Evolutionary conservation across 2,329 filamentous ascomycete species (phyloP).

Genomic region (Diplodia intermedia): DNA sequence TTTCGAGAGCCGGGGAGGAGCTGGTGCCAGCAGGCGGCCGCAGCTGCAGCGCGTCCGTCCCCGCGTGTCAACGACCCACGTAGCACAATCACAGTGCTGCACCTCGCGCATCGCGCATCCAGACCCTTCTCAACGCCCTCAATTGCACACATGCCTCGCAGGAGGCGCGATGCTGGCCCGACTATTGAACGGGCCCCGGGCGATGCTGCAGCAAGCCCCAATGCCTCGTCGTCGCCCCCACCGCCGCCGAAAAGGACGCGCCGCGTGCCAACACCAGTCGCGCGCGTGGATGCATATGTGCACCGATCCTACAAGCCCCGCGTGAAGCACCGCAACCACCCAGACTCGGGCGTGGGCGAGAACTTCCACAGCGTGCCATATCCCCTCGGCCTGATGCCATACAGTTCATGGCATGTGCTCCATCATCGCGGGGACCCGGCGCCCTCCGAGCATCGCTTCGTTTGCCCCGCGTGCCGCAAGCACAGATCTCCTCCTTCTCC

Average conservation of each 20-base stretch:
- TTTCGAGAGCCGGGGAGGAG: conserved; percentile 24
- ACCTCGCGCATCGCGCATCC: conserved; percentile 16
- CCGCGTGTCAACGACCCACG: conserved; percentile 17
- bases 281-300: conserved; percentile 16
- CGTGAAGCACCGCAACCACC: conserved; percentile 37
- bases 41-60: conserved; percentile 22
- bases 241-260: conserved; percentile 11
- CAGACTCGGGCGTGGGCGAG: conserved; percentile 37
- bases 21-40: conserved; percentile 30
- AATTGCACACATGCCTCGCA: conserved; percentile 13
- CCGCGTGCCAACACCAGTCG: not conserved
- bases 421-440: conserved; percentile 34
- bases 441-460: conserved; percentile 31
- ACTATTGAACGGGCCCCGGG: not conserved
- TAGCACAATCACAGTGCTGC: conserved; percentile 8
- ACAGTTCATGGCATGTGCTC: conserved; percentile 39
- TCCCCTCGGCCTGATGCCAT: conserved; percentile 39
- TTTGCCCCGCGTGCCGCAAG: conserved; percentile 36
- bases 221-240: conserved; percentile 12
- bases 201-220: not conserved
- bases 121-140: not conserved
- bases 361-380: conserved; percentile 41
- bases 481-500: conserved; percentile 35
- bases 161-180: conserved; percentile 4
- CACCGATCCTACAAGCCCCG: conserved; percentile 23